A percentile compares a stretch with the other conserved stretches of the same genome.
phyloP scores from a whole-genome alignment of 2,329 filamentous ascomycete genomes.

The Cryphonectria carpinicola region DNA sequence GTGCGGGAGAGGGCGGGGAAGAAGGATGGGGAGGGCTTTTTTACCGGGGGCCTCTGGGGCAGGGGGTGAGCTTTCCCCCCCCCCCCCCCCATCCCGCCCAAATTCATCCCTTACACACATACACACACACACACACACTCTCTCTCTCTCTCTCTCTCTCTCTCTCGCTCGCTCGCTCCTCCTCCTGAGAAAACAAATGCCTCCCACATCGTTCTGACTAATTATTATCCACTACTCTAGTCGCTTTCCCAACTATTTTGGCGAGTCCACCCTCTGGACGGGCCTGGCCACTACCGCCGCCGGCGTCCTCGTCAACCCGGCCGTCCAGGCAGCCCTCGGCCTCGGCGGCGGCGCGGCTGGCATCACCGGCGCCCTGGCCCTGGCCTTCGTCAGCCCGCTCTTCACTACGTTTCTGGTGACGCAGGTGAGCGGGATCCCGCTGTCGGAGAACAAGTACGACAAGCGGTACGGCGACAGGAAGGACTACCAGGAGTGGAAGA shows the following conservation, averaged over 20 bases:
- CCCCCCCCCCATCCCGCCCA: too few species aligned
- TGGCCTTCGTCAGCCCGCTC: slow-evolving; percentile 63
- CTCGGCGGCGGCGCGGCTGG: slow-evolving; percentile 47
- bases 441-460: slow-evolving; percentile 73
- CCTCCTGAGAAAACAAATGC: too few species aligned
- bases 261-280: slow-evolving; percentile 71
- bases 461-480: slow-evolving; percentile 63
- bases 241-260: slow-evolving; percentile 73
- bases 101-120: not conserved
- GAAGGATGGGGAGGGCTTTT: slow-evolving; percentile 68
- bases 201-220: not conserved
- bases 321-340: slow-evolving; percentile 61
- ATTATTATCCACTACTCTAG: slow-evolving; percentile 31
- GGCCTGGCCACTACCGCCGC: slow-evolving; percentile 65
- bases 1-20: slow-evolving; percentile 64
- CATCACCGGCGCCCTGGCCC: slow-evolving; percentile 38
- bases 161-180: not conserved
- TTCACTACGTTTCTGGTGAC: slow-evolving; percentile 67
- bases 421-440: slow-evolving; percentile 65
- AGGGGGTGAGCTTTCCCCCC: slow-evolving; percentile 47
- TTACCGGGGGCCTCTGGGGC: slow-evolving; percentile 66
- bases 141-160: not conserved
- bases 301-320: slow-evolving; percentile 57
- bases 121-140: too few species aligned
- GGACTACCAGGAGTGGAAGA: slow-evolving; percentile 71